These are phyloP conservation scores for Lithospermum erythrorhizon DNA, from an alignment of 257 asterid genomes.

Conservation along the genomic window DNA sequence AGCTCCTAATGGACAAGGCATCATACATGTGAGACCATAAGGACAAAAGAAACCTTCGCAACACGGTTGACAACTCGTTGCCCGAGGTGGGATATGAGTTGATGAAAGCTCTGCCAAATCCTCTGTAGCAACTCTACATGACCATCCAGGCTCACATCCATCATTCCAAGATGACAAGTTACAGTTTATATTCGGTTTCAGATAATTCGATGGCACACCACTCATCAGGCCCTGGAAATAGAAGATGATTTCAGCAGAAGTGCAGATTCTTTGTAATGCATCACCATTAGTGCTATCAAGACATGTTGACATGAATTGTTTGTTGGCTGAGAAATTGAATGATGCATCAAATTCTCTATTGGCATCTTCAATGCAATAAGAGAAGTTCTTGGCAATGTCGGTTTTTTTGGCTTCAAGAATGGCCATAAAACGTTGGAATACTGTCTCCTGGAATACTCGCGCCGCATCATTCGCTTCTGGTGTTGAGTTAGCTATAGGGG, in stretches of 20 bases:
- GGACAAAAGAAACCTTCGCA: constrained; percentile 98
- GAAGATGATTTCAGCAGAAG: constrained; percentile 77
- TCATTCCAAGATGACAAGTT: constrained; percentile 72
- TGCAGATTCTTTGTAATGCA: constrained; percentile 64
- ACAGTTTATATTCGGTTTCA: constrained; percentile 74
- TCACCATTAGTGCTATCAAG: constrained; percentile 48
- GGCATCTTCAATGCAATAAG: constrained; percentile 55
- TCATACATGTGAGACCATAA: constrained; percentile 97
- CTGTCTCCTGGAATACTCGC: constrained; percentile 37
- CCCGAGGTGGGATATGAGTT: constrained; percentile 50
- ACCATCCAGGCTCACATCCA: constrained; percentile 98
- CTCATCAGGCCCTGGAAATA: constrained; percentile 33
- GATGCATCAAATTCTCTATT: constrained; percentile 76
- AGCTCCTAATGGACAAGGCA: constrained; percentile 94
- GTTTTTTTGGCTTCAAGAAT: constrained; percentile 36
- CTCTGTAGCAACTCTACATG: constrained; percentile 48
- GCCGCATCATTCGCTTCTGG: constrained; percentile 24
- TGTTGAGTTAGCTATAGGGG: background rate
- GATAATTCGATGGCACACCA: constrained; percentile 27
- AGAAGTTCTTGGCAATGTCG: constrained; percentile 34
- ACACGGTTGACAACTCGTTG: constrained; percentile 52
- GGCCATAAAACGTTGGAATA: constrained; percentile 47
- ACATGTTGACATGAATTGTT: constrained; percentile 52
- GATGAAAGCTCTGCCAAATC: constrained; percentile 42
- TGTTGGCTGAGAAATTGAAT: constrained; percentile 59